Percentiles rank a stretch among this genome's conserved stretches.
These are phyloP conservation scores for Sonneratia caseolaris DNA, from an alignment of 345 rosid genomes.

Conservation along the genomic window DNA sequence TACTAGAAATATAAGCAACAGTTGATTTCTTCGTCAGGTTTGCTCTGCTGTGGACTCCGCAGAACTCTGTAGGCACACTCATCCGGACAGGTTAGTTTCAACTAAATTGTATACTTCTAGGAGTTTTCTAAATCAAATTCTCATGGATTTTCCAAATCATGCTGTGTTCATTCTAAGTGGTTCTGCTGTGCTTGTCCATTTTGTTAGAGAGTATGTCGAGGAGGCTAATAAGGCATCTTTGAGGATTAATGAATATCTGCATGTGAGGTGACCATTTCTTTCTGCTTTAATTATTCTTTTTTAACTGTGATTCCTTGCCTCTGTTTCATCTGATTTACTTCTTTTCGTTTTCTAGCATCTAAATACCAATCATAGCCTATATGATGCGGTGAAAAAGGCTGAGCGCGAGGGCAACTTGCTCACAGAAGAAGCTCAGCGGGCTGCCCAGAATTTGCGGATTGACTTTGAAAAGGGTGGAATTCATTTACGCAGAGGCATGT, in stretches of 20 bases:
- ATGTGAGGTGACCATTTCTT: constrained; percentile 88
- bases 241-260: constrained; percentile 85
- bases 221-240: constrained; percentile 83
- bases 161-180: neutral
- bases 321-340: constrained; percentile 4
- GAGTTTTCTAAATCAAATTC: neutral
- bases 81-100: constrained; percentile 64
- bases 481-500: constrained; percentile 63
- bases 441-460: constrained; percentile 56
- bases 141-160: neutral
- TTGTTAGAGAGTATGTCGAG: constrained; percentile 67
- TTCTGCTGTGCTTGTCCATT: neutral
- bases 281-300: constrained; percentile 12
- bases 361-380: constrained; percentile 68
- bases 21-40: constrained; percentile 35
- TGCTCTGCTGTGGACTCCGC: constrained; percentile 94
- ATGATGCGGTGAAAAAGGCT: constrained; percentile 74
- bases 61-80: constrained; percentile 86
- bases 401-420: constrained; percentile 61
- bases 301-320: neutral
- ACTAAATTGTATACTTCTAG: neutral
- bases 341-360: constrained; percentile 44
- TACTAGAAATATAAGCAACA: neutral
- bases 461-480: constrained; percentile 97
- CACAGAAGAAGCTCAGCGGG: constrained; percentile 69